Percentiles rank a stretch among this genome's conserved stretches.
phyloP scores from a whole-genome alignment of 495 filamentous ascomycete genomes.

The Xylaria nigripes region DNA sequence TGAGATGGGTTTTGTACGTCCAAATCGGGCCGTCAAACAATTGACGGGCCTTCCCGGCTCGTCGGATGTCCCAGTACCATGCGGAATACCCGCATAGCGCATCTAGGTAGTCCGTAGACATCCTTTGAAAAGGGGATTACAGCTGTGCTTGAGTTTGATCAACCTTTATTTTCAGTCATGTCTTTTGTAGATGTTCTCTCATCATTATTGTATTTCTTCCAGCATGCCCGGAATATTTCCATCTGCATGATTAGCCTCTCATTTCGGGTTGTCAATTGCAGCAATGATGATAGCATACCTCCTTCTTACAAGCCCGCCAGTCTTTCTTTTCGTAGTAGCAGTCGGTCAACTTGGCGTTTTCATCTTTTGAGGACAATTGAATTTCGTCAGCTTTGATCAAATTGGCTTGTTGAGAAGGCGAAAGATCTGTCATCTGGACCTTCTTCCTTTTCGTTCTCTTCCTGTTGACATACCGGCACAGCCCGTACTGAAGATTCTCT shows the following conservation, averaged over 20 bases:
- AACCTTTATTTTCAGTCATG: constrained; percentile 3
- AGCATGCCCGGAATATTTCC: constrained; percentile 85
- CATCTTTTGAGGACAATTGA: constrained; percentile 42
- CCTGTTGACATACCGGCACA: constrained; percentile 60
- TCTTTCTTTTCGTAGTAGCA: constrained; percentile 96
- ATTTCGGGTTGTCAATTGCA: neutral
- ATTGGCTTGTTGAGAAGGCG: neutral
- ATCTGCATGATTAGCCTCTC: constrained; percentile 50
- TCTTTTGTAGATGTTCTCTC: constrained; percentile 71
- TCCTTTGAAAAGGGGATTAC: too few species aligned
- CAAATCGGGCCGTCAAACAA: too few species aligned
- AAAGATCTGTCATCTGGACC: neutral
- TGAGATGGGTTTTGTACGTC: too few species aligned
- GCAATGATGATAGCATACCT: constrained; percentile 50
- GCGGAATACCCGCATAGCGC: too few species aligned
- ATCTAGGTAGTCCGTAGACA: too few species aligned
- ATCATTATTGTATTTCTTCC: constrained; percentile 87
- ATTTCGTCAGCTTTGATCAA: neutral
- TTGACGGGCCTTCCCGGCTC: too few species aligned
- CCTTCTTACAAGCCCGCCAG: constrained; percentile 81
- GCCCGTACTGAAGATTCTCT: constrained; percentile 94
- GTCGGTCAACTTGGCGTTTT: constrained; percentile 86
- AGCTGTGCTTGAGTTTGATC: neutral
- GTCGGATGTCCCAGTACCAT: too few species aligned
- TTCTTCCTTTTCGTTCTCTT: neutral